phyloP scores from a whole-genome alignment of 2,329 filamentous ascomycete genomes.

The Paecilomyces dactylethromorphus region DNA sequence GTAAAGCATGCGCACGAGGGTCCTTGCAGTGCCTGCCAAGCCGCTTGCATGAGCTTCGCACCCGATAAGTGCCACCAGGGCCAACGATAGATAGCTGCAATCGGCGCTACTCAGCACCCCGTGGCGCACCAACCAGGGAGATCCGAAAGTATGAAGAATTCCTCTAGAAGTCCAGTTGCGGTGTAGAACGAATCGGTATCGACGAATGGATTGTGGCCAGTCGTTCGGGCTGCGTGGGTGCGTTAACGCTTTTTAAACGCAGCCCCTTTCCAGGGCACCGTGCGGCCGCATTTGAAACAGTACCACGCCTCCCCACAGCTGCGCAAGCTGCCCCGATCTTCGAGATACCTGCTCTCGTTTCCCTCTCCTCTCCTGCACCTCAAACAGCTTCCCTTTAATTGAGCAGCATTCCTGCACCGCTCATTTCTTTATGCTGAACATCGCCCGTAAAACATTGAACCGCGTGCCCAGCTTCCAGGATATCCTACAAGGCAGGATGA shows the following conservation, averaged over 20 bases:
- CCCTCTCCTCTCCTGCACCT: constrained; percentile 14
- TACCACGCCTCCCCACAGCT: constrained; percentile 16
- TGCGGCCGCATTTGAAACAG: constrained; percentile 28
- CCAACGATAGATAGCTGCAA: not conserved
- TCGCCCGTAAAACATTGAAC: constrained; percentile 37
- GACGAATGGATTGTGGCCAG: not conserved
- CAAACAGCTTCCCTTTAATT: constrained; percentile 17
- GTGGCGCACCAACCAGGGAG: not conserved
- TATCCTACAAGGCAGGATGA: constrained; percentile 41
- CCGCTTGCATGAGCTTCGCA: not conserved
- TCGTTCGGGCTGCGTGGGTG: constrained; percentile 3
- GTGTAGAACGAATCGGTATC: constrained; percentile 2
- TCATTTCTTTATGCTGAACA: constrained; percentile 34
- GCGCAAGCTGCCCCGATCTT: constrained; percentile 1
- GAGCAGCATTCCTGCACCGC: constrained; percentile 18
- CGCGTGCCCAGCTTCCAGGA: constrained; percentile 40
- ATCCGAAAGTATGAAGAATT: not conserved
- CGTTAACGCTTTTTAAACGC: constrained; percentile 2
- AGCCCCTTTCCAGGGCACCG: constrained; percentile 10
- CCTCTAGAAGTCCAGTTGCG: not conserved
- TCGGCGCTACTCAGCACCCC: not conserved
- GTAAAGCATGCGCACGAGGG: not conserved
- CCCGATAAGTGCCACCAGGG: not conserved
- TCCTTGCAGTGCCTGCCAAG: not conserved
- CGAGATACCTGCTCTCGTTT: constrained; percentile 13